These are phyloP conservation scores for Fusarium marasasianum DNA, from an alignment of 2,329 filamentous ascomycete genomes.

Conservation along the genomic window DNA sequence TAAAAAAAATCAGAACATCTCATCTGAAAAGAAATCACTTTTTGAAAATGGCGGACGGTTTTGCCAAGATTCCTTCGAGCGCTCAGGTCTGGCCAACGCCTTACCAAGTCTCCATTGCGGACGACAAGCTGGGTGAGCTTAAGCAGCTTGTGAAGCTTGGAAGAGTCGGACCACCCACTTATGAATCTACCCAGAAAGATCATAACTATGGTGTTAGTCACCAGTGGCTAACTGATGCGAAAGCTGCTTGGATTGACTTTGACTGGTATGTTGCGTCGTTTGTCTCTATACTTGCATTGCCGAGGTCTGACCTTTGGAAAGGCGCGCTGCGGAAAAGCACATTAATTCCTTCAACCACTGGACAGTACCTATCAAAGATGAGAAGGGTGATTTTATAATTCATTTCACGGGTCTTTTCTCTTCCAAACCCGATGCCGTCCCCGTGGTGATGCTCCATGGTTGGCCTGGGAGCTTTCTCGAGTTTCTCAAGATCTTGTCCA, in stretches of 20 bases:
- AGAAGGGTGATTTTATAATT: neutral
- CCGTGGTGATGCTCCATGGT: neutral
- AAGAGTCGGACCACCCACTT: neutral
- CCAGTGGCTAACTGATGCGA: neutral
- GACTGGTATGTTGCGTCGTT: neutral
- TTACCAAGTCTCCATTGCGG: neutral
- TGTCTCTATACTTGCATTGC: rapidly evolving
- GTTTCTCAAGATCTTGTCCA: neutral
- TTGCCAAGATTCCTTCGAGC: neutral
- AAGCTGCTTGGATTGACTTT: conserved; percentile 3
- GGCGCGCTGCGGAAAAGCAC: neutral
- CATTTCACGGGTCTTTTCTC: conserved; percentile 7
- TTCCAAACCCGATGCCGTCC: neutral
- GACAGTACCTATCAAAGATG: neutral
- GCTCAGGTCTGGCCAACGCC: neutral
- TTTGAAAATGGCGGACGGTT: neutral
- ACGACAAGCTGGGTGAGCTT: neutral
- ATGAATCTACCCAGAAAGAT: conserved; percentile 1
- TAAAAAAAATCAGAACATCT: neutral
- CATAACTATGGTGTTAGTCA: neutral
- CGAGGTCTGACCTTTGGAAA: neutral
- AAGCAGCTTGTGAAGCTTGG: conserved; percentile 10
- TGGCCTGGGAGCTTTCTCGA: conserved; percentile 12
- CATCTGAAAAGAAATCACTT: neutral
- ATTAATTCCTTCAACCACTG: conserved; percentile 3